Evolutionary conservation across 805 yeast genomes (phyloP).

Genomic region (Clavispora carvajalis): DNA sequence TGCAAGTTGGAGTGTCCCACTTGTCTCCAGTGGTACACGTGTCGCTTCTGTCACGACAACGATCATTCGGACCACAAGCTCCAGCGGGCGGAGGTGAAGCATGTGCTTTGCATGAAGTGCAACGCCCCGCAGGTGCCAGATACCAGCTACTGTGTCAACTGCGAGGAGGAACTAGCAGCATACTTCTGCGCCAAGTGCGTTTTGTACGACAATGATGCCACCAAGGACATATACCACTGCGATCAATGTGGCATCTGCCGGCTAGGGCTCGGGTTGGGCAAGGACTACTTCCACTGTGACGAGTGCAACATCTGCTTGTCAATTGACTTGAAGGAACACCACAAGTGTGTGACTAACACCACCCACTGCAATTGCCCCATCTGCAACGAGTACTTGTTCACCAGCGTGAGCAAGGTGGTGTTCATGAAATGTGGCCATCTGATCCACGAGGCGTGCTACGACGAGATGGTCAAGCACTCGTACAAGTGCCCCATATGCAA

Average conservation of each 20-base stretch:
- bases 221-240: slow-evolving; percentile 85
- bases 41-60: slow-evolving; percentile 84
- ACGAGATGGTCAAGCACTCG: slow-evolving; percentile 73
- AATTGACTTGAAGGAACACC: slow-evolving; percentile 69
- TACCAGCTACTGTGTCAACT: slow-evolving; percentile 60
- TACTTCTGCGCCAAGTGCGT: slow-evolving; percentile 78
- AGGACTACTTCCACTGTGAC: slow-evolving; percentile 88
- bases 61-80: slow-evolving; percentile 52
- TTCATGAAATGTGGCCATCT: slow-evolving; percentile 95
- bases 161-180: slow-evolving; percentile 62
- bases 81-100: slow-evolving; percentile 51
- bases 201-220: slow-evolving; percentile 73
- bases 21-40: slow-evolving; percentile 71
- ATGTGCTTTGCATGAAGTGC: slow-evolving; percentile 80
- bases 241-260: slow-evolving; percentile 91
- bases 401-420: slow-evolving; percentile 74
- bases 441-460: slow-evolving; percentile 80
- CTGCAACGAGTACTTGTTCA: slow-evolving; percentile 86
- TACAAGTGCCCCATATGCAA: slow-evolving; percentile 92
- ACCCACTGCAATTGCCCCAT: slow-evolving; percentile 92
- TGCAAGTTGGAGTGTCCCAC: slow-evolving; percentile 79
- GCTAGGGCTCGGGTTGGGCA: slow-evolving; percentile 79
- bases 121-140: slow-evolving; percentile 66
- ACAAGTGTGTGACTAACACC: slow-evolving; percentile 78
- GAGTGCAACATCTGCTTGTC: slow-evolving; percentile 86